A percentile compares a stretch with the other conserved stretches of the same genome.
Evolutionary conservation across 768 basidiomycete species (phyloP).

Genomic region (Xanthoconium stramineum): DNA sequence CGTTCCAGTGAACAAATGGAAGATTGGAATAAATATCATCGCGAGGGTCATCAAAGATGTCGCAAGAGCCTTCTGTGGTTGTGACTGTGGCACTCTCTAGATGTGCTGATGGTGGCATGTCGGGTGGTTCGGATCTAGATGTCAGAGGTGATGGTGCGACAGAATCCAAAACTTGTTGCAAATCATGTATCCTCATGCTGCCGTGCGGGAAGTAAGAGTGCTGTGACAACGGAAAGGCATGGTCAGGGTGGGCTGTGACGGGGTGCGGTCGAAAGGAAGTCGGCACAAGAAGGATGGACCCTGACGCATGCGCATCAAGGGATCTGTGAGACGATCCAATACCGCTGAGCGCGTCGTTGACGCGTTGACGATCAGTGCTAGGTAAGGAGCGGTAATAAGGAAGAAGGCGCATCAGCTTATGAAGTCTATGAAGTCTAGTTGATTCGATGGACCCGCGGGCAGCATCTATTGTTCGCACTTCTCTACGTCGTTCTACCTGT

Average conservation of each 20-base stretch:
- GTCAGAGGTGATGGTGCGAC: background rate
- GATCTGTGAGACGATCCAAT: constrained; percentile 8
- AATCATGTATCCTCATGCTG: constrained; percentile 7
- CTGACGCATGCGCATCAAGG: constrained; percentile 16
- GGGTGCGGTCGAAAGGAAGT: constrained; percentile 2
- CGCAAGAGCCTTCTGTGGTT: constrained; percentile 5
- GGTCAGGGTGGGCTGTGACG: constrained; percentile 9
- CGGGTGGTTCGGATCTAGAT: constrained; percentile 19
- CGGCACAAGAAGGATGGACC: constrained; percentile 11
- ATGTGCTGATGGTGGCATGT: constrained; percentile 6
- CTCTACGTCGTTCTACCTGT: constrained; percentile 56
- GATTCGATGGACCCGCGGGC: constrained; percentile 58
- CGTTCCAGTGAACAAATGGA: constrained; percentile 27
- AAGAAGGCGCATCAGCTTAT: constrained; percentile 39
- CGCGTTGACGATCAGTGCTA: constrained; percentile 25
- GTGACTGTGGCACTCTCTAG: constrained; percentile 1
- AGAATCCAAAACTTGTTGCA: constrained; percentile 12
- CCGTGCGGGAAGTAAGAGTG: constrained; percentile 11
- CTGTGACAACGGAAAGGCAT: background rate
- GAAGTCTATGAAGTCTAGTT: constrained; percentile 54
- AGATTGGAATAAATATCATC: constrained; percentile 12
- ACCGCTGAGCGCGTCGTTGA: constrained; percentile 24
- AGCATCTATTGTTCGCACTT: constrained; percentile 43
- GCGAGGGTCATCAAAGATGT: constrained; percentile 14
- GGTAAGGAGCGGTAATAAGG: constrained; percentile 37